Base-by-base conservation (phyloP, 495 filamentous ascomycete species). In the Margaritispora aquatica region DNA sequence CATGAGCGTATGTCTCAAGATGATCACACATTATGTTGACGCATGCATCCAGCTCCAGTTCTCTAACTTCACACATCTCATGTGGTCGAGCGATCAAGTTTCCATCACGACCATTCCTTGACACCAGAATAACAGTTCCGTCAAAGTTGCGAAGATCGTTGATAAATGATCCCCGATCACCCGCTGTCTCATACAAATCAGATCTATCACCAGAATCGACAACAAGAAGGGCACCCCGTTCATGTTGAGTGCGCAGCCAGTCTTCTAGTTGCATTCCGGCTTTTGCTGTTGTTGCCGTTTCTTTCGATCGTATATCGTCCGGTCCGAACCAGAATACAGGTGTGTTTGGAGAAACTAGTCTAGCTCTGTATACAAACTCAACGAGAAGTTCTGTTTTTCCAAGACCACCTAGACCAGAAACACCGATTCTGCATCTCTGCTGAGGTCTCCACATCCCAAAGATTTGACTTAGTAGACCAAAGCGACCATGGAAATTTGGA, bases 381-480 rank as follows among this genome's bases (percentile, higher is more conserved):
- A 60, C 26, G 4, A 60, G 17, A 17, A 54, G 23, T 36, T 60
- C 58, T 49, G 58, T 60, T 44, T 60, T 60, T 51, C 58, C 58
- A 13, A 60, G 53, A 20, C 58, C 58, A 48, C 58, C 58, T 24
- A 60, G 34, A 3, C 58, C 58, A 20, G 41, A 29, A 5, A 54
- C 51, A 10, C 20, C 58, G 26, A 60, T 60, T 22, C 58, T 23
- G 1, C 36, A 38, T 20, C 41, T 47, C 3, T 23, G 13, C 2
- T 38, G 21, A 5, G 50, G 50, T 22, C 53, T 54, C 58, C 58
- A 60, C 51, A 60, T 53, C 5, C n/a, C 29, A 23, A 60, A 60
- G 1, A 60, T n/a, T 17, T 47, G 21, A 11, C 27, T 60, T 3
- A 60, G 24, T 3, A 9, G 26, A 7, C n/a, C 23, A 11, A 22